Evolutionary conservation across 805 yeast species (phyloP).

Genomic region (Zygosaccharomyces bisporus): DNA sequence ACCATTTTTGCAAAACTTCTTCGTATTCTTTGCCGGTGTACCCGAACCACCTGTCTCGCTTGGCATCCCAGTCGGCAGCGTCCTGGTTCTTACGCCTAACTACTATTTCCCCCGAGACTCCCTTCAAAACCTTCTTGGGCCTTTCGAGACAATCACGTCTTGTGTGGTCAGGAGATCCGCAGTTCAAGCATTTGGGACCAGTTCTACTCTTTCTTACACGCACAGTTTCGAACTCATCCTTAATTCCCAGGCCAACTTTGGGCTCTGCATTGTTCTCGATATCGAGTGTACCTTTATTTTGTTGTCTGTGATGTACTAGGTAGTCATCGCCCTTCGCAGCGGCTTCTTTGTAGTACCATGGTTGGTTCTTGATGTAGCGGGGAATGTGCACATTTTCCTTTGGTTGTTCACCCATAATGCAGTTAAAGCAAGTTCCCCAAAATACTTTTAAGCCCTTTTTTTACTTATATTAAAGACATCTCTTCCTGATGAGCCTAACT

Average conservation of each 20-base stretch:
- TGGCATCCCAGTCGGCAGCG: slow-evolving; percentile 54
- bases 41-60: slow-evolving; percentile 81
- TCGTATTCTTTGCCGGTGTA: slow-evolving; percentile 63
- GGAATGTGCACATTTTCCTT: slow-evolving; percentile 32
- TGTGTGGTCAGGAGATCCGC: slow-evolving; percentile 52
- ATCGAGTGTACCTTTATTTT: slow-evolving; percentile 35
- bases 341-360: slow-evolving; percentile 32
- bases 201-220: slow-evolving; percentile 30
- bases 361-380: slow-evolving; percentile 32
- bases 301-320: slow-evolving; percentile 53
- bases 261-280: slow-evolving; percentile 48
- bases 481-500: too few species aligned
- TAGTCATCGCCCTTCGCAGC: slow-evolving; percentile 38
- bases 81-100: slow-evolving; percentile 17
- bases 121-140: slow-evolving; percentile 41
- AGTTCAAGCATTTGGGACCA: slow-evolving; percentile 46
- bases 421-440: not conserved
- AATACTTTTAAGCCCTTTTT: not conserved
- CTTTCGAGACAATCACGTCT: slow-evolving; percentile 56
- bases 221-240: slow-evolving; percentile 40
- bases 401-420: slow-evolving; percentile 6
- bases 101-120: slow-evolving; percentile 29
- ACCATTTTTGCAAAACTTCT: slow-evolving; percentile 47
- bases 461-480: too few species aligned
- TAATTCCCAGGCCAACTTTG: slow-evolving; percentile 53